These are phyloP conservation scores for Elymus sibiricus DNA, from an alignment of 176 grass and related monocot species.

Conservation along the genomic window DNA sequence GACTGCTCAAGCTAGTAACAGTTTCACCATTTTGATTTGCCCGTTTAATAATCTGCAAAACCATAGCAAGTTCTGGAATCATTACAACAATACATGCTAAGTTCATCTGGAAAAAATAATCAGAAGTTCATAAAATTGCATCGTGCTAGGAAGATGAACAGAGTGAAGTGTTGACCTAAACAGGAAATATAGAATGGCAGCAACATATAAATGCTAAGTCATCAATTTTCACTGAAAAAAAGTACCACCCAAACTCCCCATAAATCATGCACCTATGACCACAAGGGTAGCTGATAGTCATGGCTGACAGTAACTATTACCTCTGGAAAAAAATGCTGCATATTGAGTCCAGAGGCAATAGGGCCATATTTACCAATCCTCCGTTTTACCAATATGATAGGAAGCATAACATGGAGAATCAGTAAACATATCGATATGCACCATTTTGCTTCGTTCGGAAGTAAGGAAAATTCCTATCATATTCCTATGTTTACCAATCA, in stretches of 20 bases:
- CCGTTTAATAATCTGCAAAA: slow-evolving; percentile 81
- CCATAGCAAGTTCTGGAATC: slow-evolving; percentile 11
- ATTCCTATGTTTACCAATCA: too few relatives aligned
- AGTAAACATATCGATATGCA: too few relatives aligned
- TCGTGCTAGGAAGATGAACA: background rate
- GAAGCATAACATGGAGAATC: too few relatives aligned
- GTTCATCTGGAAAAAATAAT: background rate
- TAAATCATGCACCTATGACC: slow-evolving; percentile 3
- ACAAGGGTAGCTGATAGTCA: background rate
- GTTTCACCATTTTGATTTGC: slow-evolving; percentile 77
- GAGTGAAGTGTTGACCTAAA: background rate
- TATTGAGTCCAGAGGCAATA: background rate
- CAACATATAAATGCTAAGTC: background rate
- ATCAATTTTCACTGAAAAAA: background rate
- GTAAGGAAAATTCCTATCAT: too few relatives aligned
- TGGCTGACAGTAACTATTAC: background rate
- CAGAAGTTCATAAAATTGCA: background rate
- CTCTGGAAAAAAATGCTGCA: background rate
- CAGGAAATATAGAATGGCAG: background rate
- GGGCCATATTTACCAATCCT: too few relatives aligned
- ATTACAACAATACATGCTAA: slow-evolving; percentile 3
- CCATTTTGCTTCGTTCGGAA: background rate
- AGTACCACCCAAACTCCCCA: background rate
- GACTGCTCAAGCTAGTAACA: slow-evolving; percentile 54
- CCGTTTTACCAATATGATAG: too few relatives aligned